phyloP scores from a whole-genome alignment of 192 early-diverging fungal genomes.

The Helicostylum pulchrum region DNA sequence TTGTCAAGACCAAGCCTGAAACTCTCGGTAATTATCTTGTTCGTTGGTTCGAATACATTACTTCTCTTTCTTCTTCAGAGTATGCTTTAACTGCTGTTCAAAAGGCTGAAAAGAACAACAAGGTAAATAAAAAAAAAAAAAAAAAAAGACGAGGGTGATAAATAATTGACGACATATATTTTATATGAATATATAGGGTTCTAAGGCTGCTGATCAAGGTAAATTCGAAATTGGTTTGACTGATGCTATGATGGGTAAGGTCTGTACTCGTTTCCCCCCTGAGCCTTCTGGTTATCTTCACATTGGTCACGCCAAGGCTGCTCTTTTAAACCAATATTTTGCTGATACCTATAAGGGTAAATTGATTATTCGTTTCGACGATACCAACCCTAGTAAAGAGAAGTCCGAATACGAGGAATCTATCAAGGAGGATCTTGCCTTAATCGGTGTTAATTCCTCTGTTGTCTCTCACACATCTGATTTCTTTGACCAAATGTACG shows the following conservation, averaged over 20 bases:
- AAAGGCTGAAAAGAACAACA: constrained; percentile 47
- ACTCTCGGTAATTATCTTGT: constrained; percentile 64
- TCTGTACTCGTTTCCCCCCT: constrained; percentile 97
- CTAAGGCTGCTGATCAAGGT: constrained; percentile 72
- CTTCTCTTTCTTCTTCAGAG: constrained; percentile 52
- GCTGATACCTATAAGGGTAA: constrained; percentile 87
- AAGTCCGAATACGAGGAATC: constrained; percentile 92
- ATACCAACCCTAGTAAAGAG: constrained; percentile 98
- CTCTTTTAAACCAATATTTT: constrained; percentile 96
- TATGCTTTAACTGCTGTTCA: constrained; percentile 45
- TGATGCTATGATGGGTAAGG: constrained; percentile 77
- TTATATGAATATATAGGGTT: constrained; percentile 21
- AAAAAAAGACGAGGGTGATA: not conserved
- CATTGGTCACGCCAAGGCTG: constrained; percentile 99
- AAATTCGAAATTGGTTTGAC: constrained; percentile 90
- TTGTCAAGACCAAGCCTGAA: constrained; percentile 73
- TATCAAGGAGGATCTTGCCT: constrained; percentile 90
- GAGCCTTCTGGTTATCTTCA: constrained; percentile 98
- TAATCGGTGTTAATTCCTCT: constrained; percentile 82
- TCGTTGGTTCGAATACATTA: constrained; percentile 80
- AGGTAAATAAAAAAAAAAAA: constrained; percentile 27
- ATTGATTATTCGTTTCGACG: constrained; percentile 95
- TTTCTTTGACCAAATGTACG: constrained; percentile 84
- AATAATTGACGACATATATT: constrained; percentile 10
- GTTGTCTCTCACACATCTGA: constrained; percentile 87